A percentile compares a stretch with the other conserved stretches of the same genome.
These are phyloP conservation scores for Komagataella ulmi DNA, from an alignment of 805 yeast species.

Conservation along the genomic window DNA sequence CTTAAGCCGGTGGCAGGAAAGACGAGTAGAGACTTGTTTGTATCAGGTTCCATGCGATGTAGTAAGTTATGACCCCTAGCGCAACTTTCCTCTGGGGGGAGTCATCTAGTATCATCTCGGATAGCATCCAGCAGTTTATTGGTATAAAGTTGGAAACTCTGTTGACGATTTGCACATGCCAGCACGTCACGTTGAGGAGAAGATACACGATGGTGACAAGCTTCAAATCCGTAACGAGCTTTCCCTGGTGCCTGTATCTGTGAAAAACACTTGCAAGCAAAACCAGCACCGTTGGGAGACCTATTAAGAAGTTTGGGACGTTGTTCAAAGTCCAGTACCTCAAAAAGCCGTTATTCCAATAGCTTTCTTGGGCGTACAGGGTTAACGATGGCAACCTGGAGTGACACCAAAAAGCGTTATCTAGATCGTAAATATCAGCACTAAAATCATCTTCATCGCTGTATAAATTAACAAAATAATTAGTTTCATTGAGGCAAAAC, in stretches of 20 bases:
- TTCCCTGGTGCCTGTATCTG: slow-evolving; percentile 4
- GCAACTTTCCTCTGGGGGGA: slow-evolving; percentile 14
- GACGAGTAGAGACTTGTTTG: slow-evolving; percentile 68
- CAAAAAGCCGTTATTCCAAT: slow-evolving; percentile 81
- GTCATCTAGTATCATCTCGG: slow-evolving; percentile 12
- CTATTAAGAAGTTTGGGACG: slow-evolving; percentile 71
- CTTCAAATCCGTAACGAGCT: slow-evolving; percentile 24
- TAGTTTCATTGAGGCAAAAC: slow-evolving; percentile 34
- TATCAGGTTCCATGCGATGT: slow-evolving; percentile 46
- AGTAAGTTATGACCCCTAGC: slow-evolving; percentile 23
- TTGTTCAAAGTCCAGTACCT: slow-evolving; percentile 75
- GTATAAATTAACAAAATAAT: neutral
- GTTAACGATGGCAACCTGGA: slow-evolving; percentile 43
- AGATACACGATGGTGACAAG: slow-evolving; percentile 29
- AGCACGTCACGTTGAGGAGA: slow-evolving; percentile 38
- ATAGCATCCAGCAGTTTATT: slow-evolving; percentile 57
- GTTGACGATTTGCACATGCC: slow-evolving; percentile 82
- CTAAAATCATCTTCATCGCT: neutral
- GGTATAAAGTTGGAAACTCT: slow-evolving; percentile 74
- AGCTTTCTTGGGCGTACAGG: slow-evolving; percentile 57
- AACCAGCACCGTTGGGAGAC: slow-evolving; percentile 42
- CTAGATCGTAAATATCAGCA: slow-evolving; percentile 17
- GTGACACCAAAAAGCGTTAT: slow-evolving; percentile 58
- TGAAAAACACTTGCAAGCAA: slow-evolving; percentile 24
- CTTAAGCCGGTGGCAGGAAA: slow-evolving; percentile 87